Evolutionary conservation across 1,139 yeast genomes (phyloP).

Genomic region (Suhomyces yuchorum): DNA sequence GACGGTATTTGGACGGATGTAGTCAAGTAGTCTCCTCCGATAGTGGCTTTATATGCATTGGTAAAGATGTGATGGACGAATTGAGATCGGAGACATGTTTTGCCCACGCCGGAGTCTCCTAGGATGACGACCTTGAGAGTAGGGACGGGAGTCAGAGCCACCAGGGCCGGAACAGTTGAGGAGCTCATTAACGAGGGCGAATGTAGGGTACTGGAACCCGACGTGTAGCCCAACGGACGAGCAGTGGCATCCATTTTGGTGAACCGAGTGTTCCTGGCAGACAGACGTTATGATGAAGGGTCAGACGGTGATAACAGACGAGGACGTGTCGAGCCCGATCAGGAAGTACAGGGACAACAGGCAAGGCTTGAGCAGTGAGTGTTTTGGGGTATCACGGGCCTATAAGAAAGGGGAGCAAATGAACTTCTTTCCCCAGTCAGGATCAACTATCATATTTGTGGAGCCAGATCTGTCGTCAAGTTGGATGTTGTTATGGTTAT

Average conservation of each 20-base stretch:
- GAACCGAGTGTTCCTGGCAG: neutral
- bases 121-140: slow-evolving; percentile 54
- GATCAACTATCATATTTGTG: neutral
- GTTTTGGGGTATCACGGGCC: neutral
- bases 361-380: neutral
- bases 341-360: neutral
- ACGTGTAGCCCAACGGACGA: slow-evolving; percentile 1
- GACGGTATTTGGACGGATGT: slow-evolving; percentile 32
- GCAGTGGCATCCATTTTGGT: neutral
- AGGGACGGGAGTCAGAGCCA: slow-evolving; percentile 18
- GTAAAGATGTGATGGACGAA: slow-evolving; percentile 60
- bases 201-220: neutral
- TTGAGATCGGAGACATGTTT: slow-evolving; percentile 61
- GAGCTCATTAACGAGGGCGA: neutral
- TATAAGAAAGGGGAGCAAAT: neutral
- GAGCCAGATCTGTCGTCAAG: neutral
- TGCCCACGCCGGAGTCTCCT: slow-evolving; percentile 67
- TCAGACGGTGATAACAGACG: slow-evolving; percentile 5
- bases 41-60: slow-evolving; percentile 61
- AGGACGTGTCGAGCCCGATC: slow-evolving; percentile 2
- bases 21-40: slow-evolving; percentile 63
- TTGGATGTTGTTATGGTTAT: neutral
- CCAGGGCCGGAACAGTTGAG: neutral
- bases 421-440: neutral
- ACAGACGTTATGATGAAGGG: neutral